Conservation (phyloP, 805 yeast species). For the Teunomyces kruisii region DNA sequence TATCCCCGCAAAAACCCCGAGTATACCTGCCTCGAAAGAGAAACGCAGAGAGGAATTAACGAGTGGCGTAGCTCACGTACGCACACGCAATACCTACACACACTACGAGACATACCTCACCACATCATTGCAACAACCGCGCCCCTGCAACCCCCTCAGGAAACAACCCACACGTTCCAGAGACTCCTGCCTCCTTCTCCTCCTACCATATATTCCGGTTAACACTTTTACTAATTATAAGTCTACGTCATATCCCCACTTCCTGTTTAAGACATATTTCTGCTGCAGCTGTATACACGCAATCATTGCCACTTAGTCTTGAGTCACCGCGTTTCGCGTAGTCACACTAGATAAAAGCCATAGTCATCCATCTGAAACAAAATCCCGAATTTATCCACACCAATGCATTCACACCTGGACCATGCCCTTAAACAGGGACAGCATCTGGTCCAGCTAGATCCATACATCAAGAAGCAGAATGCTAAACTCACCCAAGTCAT, state of each 20-base stretch:
- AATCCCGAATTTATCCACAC: conserved; percentile 1
- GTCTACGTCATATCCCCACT: background rate
- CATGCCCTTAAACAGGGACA: background rate
- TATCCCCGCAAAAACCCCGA: too few relatives aligned
- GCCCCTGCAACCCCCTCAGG: background rate
- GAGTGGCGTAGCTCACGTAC: too few relatives aligned
- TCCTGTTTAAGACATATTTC: background rate
- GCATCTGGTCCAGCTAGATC: conserved; percentile 9
- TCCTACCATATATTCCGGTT: too few relatives aligned
- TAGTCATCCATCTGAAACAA: conserved; percentile 1
- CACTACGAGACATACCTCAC: background rate
- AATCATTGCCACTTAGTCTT: background rate
- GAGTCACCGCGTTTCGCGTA: conserved; percentile 5
- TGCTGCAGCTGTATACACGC: background rate
- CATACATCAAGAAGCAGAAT: conserved; percentile 19
- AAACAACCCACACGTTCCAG: background rate
- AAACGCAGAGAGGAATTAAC: too few relatives aligned
- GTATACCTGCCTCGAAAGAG: too few relatives aligned
- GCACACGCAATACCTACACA: too few relatives aligned
- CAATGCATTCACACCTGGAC: conserved; percentile 3
- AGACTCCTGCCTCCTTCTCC: background rate
- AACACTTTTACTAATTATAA: too few relatives aligned
- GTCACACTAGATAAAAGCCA: conserved; percentile 4
- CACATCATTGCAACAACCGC: background rate
- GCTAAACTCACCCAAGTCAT: conserved; percentile 44